Evolutionary conservation across 2,329 filamentous ascomycete species (phyloP).

Genomic region (Pseudogymnoascus sp.): DNA sequence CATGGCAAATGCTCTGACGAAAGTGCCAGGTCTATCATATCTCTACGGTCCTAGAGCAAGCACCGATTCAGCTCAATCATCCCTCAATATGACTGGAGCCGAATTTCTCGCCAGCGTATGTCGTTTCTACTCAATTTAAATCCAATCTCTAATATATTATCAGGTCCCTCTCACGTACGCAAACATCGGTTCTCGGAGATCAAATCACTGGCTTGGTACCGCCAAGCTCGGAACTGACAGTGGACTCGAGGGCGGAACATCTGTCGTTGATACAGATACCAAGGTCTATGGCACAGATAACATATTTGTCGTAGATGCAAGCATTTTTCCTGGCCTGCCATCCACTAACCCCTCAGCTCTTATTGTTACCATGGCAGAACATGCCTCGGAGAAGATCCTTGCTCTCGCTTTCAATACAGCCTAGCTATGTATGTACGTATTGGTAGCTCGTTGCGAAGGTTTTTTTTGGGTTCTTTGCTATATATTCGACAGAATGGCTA

Average conservation of each 20-base stretch:
- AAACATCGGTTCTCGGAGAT: neutral
- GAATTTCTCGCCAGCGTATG: neutral
- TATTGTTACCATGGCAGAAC: constrained; percentile 58
- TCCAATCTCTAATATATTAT: neutral
- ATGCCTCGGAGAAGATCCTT: constrained; percentile 47
- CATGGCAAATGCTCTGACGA: constrained; percentile 46
- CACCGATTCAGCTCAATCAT: constrained; percentile 37
- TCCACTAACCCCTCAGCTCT: constrained; percentile 61
- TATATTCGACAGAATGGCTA: neutral
- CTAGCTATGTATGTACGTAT: neutral
- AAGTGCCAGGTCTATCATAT: constrained; percentile 49
- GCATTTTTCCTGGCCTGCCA: constrained; percentile 62
- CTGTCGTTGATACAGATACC: constrained; percentile 56
- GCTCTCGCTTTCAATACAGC: constrained; percentile 25
- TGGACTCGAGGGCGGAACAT: constrained; percentile 44
- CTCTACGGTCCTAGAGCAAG: constrained; percentile 45
- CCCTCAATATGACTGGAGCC: neutral
- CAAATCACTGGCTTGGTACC: constrained; percentile 48
- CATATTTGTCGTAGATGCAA: constrained; percentile 60
- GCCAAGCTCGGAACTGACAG: constrained; percentile 54
- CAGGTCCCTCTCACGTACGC: neutral
- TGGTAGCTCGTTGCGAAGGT: neutral
- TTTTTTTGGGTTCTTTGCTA: neutral
- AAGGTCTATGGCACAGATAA: constrained; percentile 63
- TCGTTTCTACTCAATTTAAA: neutral